These are phyloP conservation scores for Acanthamoeba culbertsoni DNA, from an alignment of 208 protist genomes.

Conservation along the genomic window DNA sequence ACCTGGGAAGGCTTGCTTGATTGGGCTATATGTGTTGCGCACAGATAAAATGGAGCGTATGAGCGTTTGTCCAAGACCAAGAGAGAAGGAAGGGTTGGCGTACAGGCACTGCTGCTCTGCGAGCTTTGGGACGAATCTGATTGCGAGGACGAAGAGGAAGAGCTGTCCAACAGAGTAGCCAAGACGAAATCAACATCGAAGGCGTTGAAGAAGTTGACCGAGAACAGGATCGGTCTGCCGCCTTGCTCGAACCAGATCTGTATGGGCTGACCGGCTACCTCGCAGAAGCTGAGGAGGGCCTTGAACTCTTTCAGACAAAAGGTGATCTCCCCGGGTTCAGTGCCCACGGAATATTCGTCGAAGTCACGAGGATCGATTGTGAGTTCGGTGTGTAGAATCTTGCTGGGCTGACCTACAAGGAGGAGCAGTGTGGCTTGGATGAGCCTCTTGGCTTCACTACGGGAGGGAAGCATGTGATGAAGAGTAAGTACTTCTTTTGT, in stretches of 20 bases:
- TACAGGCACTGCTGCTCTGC: background rate
- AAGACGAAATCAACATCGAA: background rate
- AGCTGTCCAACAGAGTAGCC: background rate
- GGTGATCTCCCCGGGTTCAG: background rate
- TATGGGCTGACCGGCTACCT: background rate
- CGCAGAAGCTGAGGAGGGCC: background rate
- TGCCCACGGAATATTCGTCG: background rate
- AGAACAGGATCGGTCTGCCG: background rate
- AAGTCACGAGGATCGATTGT: background rate
- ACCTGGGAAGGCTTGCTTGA: background rate
- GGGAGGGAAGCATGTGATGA: background rate
- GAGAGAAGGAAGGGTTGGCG: background rate
- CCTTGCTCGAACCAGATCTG: background rate
- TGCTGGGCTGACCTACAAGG: background rate
- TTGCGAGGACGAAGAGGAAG: background rate
- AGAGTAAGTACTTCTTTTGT: background rate
- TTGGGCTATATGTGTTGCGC: background rate
- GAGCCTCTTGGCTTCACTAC: no score
- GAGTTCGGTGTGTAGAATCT: background rate
- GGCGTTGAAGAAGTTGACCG: background rate
- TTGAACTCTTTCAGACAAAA: slow-evolving; percentile 31
- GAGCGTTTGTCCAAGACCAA: no score
- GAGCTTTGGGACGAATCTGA: background rate
- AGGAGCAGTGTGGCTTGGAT: no score
- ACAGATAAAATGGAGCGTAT: background rate